These are phyloP conservation scores for Podochytrium sp. DNA, from an alignment of 192 early-diverging fungal genomes.

Conservation along the genomic window DNA sequence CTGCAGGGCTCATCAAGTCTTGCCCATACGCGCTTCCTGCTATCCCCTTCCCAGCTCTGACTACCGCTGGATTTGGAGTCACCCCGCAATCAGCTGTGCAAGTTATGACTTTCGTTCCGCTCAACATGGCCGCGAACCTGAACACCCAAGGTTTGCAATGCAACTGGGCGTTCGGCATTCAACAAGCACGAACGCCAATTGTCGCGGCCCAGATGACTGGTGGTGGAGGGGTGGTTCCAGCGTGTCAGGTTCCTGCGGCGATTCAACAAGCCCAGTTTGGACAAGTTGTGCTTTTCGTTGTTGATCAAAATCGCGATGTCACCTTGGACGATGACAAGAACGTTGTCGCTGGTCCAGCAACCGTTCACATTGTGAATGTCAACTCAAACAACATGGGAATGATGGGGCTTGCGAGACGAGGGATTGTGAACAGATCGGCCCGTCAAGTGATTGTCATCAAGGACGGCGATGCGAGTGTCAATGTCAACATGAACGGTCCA, in stretches of 20 bases:
- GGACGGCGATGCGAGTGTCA: no score
- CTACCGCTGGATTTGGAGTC: neutral
- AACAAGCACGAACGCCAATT: conserved; percentile 2
- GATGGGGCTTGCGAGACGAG: no score
- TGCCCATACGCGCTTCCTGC: conserved; percentile 49
- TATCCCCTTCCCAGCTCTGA: conserved; percentile 37
- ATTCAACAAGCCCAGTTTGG: conserved; percentile 12
- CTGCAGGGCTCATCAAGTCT: conserved; percentile 47
- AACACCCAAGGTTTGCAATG: neutral
- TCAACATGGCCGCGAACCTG: neutral
- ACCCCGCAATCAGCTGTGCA: neutral
- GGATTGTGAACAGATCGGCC: no score
- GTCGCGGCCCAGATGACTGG: neutral
- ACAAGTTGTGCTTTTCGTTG: conserved; percentile 43
- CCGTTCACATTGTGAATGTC: conserved; percentile 29
- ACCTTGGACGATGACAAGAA: conserved; percentile 41
- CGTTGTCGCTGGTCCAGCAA: conserved; percentile 49
- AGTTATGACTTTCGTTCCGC: neutral
- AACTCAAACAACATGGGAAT: no score
- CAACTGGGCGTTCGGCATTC: conserved; percentile 16
- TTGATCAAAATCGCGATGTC: conserved; percentile 41
- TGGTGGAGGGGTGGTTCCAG: neutral
- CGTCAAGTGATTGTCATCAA: no score
- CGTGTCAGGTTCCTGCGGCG: conserved; percentile 1
- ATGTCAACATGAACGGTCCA: no score